These are phyloP conservation scores for Incumbomyces lentus DNA, from an alignment of 2,329 filamentous ascomycete genomes.

Conservation along the genomic window DNA sequence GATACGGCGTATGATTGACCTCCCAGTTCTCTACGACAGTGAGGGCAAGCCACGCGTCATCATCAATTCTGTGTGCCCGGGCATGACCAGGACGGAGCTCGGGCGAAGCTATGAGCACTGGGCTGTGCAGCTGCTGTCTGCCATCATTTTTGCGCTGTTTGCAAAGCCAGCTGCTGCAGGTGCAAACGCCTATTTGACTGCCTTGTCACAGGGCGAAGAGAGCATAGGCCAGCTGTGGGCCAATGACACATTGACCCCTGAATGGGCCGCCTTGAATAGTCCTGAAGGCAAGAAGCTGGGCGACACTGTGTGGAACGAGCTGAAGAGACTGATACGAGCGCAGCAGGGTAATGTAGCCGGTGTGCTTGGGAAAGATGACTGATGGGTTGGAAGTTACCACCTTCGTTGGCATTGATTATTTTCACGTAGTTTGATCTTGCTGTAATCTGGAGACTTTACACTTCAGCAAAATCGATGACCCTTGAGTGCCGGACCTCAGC, in stretches of 20 bases:
- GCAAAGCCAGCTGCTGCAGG: constrained; percentile 35
- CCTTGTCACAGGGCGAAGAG: constrained; percentile 32
- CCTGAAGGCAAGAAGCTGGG: constrained; percentile 28
- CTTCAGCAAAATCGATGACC: neutral
- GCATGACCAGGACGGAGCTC: constrained; percentile 33
- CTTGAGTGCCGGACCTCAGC: constrained; percentile 24
- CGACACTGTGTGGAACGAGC: constrained; percentile 32
- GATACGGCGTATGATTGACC: constrained; percentile 28
- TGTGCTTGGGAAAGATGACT: too few species aligned
- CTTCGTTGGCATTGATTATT: too few species aligned
- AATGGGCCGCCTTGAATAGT: constrained; percentile 19
- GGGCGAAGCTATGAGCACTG: constrained; percentile 26
- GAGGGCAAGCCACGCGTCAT: constrained; percentile 29
- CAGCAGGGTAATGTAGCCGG: too few species aligned
- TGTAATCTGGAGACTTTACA: neutral
- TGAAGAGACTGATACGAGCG: constrained; percentile 18
- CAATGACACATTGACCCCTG: constrained; percentile 29
- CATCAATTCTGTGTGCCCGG: constrained; percentile 37
- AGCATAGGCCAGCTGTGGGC: constrained; percentile 36
- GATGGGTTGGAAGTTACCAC: too few species aligned
- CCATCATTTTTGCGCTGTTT: constrained; percentile 29
- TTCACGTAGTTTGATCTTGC: too few species aligned
- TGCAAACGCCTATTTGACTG: constrained; percentile 34
- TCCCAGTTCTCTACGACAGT: constrained; percentile 12
- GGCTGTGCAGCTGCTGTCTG: constrained; percentile 14